Percentiles rank a stretch among this genome's conserved stretches.
Conservation (phyloP, 2,329 filamentous ascomycete genomes). For the Pseudogymnoascus sp. region DNA sequence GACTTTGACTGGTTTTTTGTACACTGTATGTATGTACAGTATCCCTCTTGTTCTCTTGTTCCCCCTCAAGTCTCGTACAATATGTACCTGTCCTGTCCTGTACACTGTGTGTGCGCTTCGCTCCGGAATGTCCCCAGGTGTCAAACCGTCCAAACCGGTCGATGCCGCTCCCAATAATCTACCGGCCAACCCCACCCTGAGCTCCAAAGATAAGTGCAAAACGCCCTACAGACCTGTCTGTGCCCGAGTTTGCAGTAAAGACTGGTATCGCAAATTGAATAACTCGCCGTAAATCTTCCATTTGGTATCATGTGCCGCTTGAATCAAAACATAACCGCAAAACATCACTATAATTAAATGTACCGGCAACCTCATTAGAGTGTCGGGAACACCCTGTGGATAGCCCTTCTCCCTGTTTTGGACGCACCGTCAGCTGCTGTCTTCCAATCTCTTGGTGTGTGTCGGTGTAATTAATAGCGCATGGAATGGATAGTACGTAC, state of each 20-base stretch:
- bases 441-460: not conserved
- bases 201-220: not conserved
- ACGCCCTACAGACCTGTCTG: not conserved
- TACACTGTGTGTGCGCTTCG: not conserved
- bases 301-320: not conserved
- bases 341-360: slow-evolving; percentile 4
- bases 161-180: not conserved
- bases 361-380: slow-evolving; percentile 15
- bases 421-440: not conserved
- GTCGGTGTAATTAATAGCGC: not conserved
- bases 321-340: slow-evolving; percentile 4
- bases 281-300: not conserved
- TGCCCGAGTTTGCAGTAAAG: not conserved
- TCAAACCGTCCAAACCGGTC: not conserved
- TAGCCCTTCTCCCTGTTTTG: slow-evolving; percentile 18
- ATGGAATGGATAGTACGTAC: slow-evolving; percentile 12
- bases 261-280: not conserved
- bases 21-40: not conserved
- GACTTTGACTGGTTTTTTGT: not conserved
- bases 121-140: not conserved
- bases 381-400: slow-evolving; percentile 24
- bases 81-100: not conserved
- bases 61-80: not conserved
- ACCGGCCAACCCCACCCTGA: not conserved
- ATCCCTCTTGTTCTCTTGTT: not conserved